Evolutionary conservation across 2,329 filamentous ascomycete genomes (phyloP).

Genomic region (Aspergillus costaricaensis): DNA sequence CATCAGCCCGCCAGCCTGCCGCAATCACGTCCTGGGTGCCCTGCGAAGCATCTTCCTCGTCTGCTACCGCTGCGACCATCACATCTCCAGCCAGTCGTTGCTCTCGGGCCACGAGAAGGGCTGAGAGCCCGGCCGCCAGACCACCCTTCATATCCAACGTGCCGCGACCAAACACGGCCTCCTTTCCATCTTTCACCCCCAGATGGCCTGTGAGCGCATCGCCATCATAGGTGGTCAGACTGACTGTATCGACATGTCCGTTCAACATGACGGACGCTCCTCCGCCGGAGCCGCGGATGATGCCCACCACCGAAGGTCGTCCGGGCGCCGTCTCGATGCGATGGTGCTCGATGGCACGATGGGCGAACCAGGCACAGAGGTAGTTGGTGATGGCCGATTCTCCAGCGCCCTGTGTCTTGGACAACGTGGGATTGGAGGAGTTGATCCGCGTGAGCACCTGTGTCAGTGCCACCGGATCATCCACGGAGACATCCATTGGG

Average conservation of each 20-base stretch:
- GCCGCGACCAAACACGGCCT: conserved; percentile 49
- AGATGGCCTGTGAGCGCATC: conserved; percentile 49
- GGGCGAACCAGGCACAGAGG: conserved; percentile 53
- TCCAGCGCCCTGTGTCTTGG: conserved; percentile 46
- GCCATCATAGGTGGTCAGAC: conserved; percentile 48
- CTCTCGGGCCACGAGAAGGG: conserved; percentile 40
- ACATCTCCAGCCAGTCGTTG: conserved; percentile 49
- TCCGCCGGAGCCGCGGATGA: conserved; percentile 50
- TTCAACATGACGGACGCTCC: conserved; percentile 57
- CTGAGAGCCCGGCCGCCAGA: conserved; percentile 50
- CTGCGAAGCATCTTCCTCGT: conserved; percentile 55
- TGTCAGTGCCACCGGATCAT: conserved; percentile 48
- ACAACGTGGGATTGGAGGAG: conserved; percentile 52
- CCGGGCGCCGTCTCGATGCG: conserved; percentile 51
- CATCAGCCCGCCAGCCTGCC: conserved; percentile 58
- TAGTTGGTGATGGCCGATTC: conserved; percentile 52
- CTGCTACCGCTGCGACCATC: conserved; percentile 56
- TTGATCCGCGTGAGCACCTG: conserved; percentile 52
- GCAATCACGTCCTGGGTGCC: conserved; percentile 54
- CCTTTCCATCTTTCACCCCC: conserved; percentile 34
- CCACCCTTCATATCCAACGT: conserved; percentile 57
- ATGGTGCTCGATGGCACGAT: conserved; percentile 54
- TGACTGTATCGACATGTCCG: conserved; percentile 58
- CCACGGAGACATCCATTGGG: conserved; percentile 46
- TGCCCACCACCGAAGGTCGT: conserved; percentile 54